phyloP scores from a whole-genome alignment of 2,329 filamentous ascomycete genomes.

The Scolecobasidium constrictum region DNA sequence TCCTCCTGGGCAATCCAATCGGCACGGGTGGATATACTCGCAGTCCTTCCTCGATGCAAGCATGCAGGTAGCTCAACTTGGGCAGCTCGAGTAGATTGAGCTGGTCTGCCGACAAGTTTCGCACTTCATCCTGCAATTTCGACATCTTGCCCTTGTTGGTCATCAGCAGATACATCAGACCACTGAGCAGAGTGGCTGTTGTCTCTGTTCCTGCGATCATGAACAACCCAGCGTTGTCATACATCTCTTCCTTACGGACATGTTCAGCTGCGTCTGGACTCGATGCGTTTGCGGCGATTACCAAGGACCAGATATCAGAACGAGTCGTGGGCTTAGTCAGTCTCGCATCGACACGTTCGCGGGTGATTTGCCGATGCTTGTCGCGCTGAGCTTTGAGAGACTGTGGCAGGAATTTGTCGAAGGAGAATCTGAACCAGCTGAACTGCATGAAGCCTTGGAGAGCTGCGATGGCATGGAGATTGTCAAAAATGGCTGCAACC shows the following conservation, averaged over 20 bases:
- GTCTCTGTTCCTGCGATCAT: constrained; percentile 3
- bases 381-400: no score
- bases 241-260: constrained; percentile 18
- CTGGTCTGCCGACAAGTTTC: not conserved
- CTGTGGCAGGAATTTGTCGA: no score
- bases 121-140: constrained; percentile 4
- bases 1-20: constrained; percentile 16
- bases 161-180: not conserved
- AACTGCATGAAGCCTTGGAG: no score
- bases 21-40: constrained; percentile 12
- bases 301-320: no score
- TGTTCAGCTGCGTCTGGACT: constrained; percentile 8
- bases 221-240: constrained; percentile 18
- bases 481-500: no score
- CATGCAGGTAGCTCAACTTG: constrained; percentile 10
- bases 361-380: no score
- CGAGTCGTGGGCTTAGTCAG: no score
- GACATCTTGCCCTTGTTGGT: not conserved
- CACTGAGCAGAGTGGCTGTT: constrained; percentile 5
- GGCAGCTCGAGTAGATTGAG: constrained; percentile 9
- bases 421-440: no score
- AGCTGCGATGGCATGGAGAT: no score
- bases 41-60: constrained; percentile 8
- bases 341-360: no score
- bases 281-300: no score